These are phyloP conservation scores for Coix lacrymajobi DNA, from an alignment of 176 grass and related monocot species.

Conservation along the genomic window DNA sequence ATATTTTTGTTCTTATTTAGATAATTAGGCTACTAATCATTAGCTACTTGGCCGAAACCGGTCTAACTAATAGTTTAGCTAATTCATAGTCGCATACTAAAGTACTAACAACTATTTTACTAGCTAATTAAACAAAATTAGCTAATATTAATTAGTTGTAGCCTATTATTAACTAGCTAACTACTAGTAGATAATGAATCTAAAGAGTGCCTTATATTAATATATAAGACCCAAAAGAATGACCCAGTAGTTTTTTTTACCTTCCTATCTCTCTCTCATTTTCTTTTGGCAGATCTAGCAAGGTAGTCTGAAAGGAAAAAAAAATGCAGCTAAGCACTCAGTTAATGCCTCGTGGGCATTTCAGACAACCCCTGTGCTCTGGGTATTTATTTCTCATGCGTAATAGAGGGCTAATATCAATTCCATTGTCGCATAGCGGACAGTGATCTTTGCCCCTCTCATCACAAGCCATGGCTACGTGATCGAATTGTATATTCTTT, in stretches of 20 bases:
- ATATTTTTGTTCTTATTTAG: too few species aligned
- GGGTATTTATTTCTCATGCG: conserved; percentile 24
- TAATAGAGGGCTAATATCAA: conserved; percentile 17
- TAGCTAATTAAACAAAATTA: too few species aligned
- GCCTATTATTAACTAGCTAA: too few species aligned
- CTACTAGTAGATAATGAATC: too few species aligned
- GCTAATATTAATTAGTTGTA: too few species aligned
- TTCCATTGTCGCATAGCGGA: conserved; percentile 4
- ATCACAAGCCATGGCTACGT: not conserved
- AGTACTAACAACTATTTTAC: too few species aligned
- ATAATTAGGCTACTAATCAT: too few species aligned
- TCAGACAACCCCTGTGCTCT: conserved; percentile 32
- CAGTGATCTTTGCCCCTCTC: not conserved
- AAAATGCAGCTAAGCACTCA: conserved; percentile 14
- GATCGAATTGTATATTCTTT: not conserved
- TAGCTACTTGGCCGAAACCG: too few species aligned
- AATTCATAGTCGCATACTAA: too few species aligned
- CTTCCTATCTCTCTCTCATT: not conserved
- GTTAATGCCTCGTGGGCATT: conserved; percentile 32
- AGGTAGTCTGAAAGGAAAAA: not conserved
- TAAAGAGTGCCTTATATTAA: too few species aligned
- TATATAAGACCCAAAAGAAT: conserved; percentile 7
- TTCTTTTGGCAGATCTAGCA: too few species aligned
- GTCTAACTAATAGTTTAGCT: too few species aligned
- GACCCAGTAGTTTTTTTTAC: not conserved